Evolutionary conservation across 352 stramenopile genomes (phyloP).

Genomic region (Pythium dissimile): DNA sequence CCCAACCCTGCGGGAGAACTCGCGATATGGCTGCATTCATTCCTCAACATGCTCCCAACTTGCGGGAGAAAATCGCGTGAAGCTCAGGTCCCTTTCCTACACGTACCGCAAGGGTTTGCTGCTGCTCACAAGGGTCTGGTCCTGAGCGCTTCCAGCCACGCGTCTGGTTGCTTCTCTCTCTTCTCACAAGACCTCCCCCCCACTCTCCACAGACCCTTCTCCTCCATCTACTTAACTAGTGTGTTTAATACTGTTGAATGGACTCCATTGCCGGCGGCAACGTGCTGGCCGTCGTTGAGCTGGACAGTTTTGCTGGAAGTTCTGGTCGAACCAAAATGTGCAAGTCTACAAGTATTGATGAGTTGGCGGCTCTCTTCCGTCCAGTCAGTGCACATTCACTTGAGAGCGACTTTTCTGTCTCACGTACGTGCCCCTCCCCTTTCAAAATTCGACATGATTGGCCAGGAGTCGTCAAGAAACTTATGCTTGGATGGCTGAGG

Average conservation of each 20-base stretch:
- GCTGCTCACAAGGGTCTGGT: too few relatives aligned
- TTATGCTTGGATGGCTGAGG: neutral
- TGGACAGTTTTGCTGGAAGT: neutral
- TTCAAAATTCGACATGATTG: neutral
- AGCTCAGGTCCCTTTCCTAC: neutral
- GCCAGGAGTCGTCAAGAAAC: neutral
- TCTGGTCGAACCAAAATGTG: too few relatives aligned
- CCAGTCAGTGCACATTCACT: neutral
- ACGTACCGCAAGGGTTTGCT: too few relatives aligned
- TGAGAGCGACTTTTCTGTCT: neutral
- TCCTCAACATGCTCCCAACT: neutral
- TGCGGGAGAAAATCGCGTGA: neutral
- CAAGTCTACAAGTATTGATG: too few relatives aligned
- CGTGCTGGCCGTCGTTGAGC: too few relatives aligned
- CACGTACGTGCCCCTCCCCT: neutral
- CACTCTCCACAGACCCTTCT: too few relatives aligned
- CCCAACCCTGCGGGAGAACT: neutral
- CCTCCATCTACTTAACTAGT: too few relatives aligned
- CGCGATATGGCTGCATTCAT: neutral
- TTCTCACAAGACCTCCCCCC: too few relatives aligned
- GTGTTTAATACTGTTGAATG: too few relatives aligned
- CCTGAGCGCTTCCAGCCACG: too few relatives aligned
- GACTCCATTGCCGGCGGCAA: too few relatives aligned
- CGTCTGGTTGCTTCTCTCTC: too few relatives aligned
- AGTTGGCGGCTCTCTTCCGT: neutral